These are phyloP conservation scores for Phaeoacremonium minimum DNA, from an alignment of 2,329 filamentous ascomycete genomes.

Conservation along the genomic window DNA sequence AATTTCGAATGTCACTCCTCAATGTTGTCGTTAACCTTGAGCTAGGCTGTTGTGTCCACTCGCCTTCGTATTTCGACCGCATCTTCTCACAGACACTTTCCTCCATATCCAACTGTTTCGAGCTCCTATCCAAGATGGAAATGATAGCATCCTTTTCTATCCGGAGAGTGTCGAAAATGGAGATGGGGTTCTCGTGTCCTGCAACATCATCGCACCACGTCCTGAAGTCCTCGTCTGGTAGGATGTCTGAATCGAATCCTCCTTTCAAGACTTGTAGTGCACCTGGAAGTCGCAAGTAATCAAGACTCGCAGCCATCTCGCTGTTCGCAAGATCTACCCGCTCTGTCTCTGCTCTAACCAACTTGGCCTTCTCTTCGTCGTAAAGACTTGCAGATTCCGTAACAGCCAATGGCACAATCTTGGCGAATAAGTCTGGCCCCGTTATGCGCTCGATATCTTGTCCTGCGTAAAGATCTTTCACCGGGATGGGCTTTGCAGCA, in stretches of 20 bases:
- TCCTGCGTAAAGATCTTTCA: slow-evolving; percentile 92
- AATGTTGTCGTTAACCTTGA: slow-evolving; percentile 83
- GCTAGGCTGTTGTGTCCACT: slow-evolving; percentile 97
- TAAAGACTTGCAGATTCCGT: slow-evolving; percentile 96
- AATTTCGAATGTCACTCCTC: slow-evolving; percentile 80
- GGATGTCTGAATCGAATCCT: slow-evolving; percentile 83
- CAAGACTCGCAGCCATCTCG: slow-evolving; percentile 92
- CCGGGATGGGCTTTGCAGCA: slow-evolving; percentile 93
- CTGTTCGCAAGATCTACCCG: slow-evolving; percentile 88
- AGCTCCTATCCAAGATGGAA: slow-evolving; percentile 69
- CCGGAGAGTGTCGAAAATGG: slow-evolving; percentile 74
- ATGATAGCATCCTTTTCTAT: slow-evolving; percentile 74
- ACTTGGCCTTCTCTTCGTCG: slow-evolving; percentile 96
- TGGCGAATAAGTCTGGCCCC: slow-evolving; percentile 92
- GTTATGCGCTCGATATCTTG: slow-evolving; percentile 97
- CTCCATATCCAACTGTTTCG: slow-evolving; percentile 91
- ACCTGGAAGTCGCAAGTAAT: slow-evolving; percentile 86
- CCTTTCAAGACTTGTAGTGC: slow-evolving; percentile 90
- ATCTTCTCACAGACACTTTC: slow-evolving; percentile 99
- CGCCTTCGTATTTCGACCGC: slow-evolving; percentile 90
- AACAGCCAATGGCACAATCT: slow-evolving; percentile 92
- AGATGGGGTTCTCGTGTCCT: slow-evolving; percentile 73
- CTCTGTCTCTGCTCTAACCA: slow-evolving; percentile 90
- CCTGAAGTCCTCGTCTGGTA: slow-evolving; percentile 85
- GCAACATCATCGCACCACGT: slow-evolving; percentile 93